Conservation (phyloP, 192 early-diverging fungal species). For the Backusella psychrophila region DNA sequence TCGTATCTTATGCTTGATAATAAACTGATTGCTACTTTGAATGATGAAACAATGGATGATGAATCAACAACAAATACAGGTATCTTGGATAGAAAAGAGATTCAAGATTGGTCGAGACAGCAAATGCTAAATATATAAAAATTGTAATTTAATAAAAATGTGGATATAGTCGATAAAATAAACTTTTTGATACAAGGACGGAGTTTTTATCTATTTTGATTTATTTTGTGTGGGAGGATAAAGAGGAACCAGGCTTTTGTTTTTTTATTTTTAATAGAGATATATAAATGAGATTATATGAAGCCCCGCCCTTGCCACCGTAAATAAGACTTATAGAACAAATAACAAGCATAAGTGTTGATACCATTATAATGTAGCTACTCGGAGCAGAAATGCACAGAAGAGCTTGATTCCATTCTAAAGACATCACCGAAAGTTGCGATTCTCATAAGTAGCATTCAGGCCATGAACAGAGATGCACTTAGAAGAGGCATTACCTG, state of each 20-base stretch:
- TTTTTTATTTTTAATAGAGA: neutral
- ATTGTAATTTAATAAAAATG: neutral
- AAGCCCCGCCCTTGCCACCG: neutral
- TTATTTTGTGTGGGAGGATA: neutral
- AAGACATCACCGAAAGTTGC: slow-evolving; percentile 16
- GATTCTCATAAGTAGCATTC: slow-evolving; percentile 21
- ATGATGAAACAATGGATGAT: neutral
- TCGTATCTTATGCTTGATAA: neutral
- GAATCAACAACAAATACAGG: neutral
- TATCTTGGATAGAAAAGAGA: neutral
- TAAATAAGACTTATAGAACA: neutral
- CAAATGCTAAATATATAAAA: neutral
- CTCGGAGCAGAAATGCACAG: slow-evolving; percentile 32
- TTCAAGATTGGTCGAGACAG: neutral
- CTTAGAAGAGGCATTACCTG: slow-evolving; percentile 34
- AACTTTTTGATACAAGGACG: neutral
- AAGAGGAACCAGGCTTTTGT: neutral
- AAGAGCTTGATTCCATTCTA: slow-evolving; percentile 25
- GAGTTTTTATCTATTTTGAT: neutral
- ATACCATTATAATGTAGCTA: neutral
- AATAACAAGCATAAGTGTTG: neutral
- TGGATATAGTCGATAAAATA: neutral
- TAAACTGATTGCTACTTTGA: neutral
- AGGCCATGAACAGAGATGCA: slow-evolving; percentile 21
- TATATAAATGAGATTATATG: neutral